Conservation (phyloP, 2,329 filamentous ascomycete species). For the Ophiostoma perfectum region DNA sequence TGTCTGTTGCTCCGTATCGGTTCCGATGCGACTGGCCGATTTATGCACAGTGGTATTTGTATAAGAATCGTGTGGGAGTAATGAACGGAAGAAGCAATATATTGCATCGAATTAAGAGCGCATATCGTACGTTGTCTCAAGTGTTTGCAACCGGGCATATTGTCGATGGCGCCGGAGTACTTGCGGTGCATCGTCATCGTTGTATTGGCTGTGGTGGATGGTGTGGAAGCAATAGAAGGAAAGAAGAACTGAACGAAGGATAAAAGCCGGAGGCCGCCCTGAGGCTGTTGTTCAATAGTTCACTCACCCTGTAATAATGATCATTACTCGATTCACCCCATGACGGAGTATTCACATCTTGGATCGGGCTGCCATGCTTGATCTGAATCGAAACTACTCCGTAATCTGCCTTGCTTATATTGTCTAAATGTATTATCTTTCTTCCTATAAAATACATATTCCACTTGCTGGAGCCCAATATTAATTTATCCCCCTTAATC, state of each 20-base stretch:
- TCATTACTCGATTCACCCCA: background rate
- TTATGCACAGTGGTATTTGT: background rate
- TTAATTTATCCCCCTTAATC: background rate
- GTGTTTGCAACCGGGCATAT: slow-evolving; percentile 1
- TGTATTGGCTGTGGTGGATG: background rate
- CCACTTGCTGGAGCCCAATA: background rate
- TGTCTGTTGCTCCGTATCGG: background rate
- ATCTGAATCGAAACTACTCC: background rate
- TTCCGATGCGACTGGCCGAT: background rate
- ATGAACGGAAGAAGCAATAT: background rate
- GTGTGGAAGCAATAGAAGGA: background rate
- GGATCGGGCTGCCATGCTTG: background rate
- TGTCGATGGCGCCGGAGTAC: background rate
- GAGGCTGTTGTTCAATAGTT: slow-evolving; percentile 7
- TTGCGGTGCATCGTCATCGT: background rate
- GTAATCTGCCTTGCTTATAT: background rate
- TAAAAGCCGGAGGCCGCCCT: background rate
- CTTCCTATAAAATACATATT: background rate
- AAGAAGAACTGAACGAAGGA: background rate
- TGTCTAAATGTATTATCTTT: too few relatives aligned
- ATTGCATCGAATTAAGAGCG: background rate
- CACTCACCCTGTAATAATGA: background rate
- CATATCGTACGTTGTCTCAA: background rate
- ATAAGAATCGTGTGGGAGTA: background rate
- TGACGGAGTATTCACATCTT: background rate